Base-by-base conservation (phyloP, 2,329 filamentous ascomycete genomes). In the Cladosporium colombiae region DNA sequence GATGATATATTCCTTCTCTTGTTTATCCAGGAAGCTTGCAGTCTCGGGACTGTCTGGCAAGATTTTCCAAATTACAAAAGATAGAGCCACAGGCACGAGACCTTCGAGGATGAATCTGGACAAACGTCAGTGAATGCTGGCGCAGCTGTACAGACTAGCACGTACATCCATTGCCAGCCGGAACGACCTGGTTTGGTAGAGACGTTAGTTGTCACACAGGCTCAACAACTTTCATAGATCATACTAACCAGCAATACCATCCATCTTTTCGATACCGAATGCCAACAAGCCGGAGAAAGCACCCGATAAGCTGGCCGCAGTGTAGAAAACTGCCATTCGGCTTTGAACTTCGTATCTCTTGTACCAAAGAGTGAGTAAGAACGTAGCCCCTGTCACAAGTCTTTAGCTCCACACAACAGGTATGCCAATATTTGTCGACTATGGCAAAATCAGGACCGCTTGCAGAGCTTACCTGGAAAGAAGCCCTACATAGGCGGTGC, bases 31-130 rank as follows among this genome's bases (percentile, higher is more conserved):
- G 71, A 90, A 90, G 0, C 73, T 76, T 2, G 88, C 86, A 1
- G 77, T 81, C 13, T 76, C 78, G 2, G 87, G 86, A 69, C 86
- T 88, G 72, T 89, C 87, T 65, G 85, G 77, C 71, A 89, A 85
- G 46, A 80, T 76, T 74, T 81, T 85, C 65, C 67, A 72, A 58
- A 70, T 66, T 4, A 67, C 29, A 71, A 81, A 84, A 49, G 80
- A 81, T 46, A 74, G 69, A 58, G 82, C 69, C 53, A 82, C 78
- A 2, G 68, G 68, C 7, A 68, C 55, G 2, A 71, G 52, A 25
- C 67, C 68, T 68, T 73, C 67, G 16, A 70, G 59, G 53, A 66
- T 61, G 56, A 59, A 59, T 13, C 56, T 59, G 5, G 21, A 18
- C 16, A 0, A 2, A 18, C 13, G 52, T 55, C 52, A 44, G 10